Base-by-base conservation (phyloP, 305 asterid genomes). In the Salvia sclarea region DNA sequence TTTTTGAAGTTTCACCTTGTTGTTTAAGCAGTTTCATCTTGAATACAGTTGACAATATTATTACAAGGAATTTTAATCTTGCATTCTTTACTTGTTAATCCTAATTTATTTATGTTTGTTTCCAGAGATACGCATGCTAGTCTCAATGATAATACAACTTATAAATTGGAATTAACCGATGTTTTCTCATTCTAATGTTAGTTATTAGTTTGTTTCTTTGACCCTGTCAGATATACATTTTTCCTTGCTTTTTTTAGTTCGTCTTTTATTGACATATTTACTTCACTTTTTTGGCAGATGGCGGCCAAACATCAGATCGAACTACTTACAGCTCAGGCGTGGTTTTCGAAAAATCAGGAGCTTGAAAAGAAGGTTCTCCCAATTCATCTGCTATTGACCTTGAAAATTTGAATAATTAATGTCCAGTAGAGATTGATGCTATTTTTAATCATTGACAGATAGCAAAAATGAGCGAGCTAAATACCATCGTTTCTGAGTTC, bases 241-340 rank as follows among this genome's bases (percentile, higher is more conserved):
- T 14, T 1, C 13, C 21, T 40, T 25, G 33, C 59, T 14, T 38
- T 14, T 48, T 24, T 24, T 65, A 30, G 35, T 25, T n/a, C 22
- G 33, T 54, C 48, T 22, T 50, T 30, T 56, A 11, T 13, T 55
- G 59, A 57, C 31, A 40, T 37, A 6, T 48, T 21, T 47, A 62
- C 64, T 66, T 64, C 56, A 65, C 28, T 25, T 63, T 62, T 25
- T 54, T 66, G 33, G 47, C 79, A 83, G 87, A 78, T 83, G 44
- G 68, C 69, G 52, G 83, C 85, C 64, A 77, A 82, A 69, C 77
- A 71, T 40, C 79, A 81, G 50, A 78, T 78, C 55, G 83, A 81
- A 75, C 71, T 82, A 73, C 86, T 86, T 28, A 88, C 96, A 45
- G 81, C 96, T 58, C 80, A 83, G 81, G 89, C 95, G 57, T 90